Percentiles rank a stretch among this genome's conserved stretches.
These are phyloP conservation scores for Cyberlindnera saturnus DNA, from an alignment of 805 yeast genomes.

Conservation along the genomic window DNA sequence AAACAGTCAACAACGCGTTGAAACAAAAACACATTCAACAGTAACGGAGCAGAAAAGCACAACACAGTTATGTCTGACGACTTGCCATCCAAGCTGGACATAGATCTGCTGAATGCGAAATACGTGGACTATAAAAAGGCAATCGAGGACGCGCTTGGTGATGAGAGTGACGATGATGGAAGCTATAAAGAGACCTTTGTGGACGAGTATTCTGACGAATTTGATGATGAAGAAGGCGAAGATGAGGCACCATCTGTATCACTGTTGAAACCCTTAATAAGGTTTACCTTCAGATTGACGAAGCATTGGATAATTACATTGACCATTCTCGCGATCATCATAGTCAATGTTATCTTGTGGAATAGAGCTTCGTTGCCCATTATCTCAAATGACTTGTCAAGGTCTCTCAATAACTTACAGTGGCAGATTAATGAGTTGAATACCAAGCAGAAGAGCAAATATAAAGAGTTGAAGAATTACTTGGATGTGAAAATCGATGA, in stretches of 20 bases:
- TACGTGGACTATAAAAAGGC: slow-evolving; percentile 5
- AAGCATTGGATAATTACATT: background rate
- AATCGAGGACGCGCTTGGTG: background rate
- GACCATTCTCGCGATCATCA: background rate
- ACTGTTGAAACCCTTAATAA: slow-evolving; percentile 1
- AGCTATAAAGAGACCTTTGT: slow-evolving; percentile 5
- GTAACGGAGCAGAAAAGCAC: background rate
- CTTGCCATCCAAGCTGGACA: slow-evolving; percentile 4
- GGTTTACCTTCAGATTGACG: slow-evolving; percentile 1
- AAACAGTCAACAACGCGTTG: background rate
- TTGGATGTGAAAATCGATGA: slow-evolving; percentile 17
- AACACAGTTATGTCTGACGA: slow-evolving; percentile 1
- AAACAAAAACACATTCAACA: background rate
- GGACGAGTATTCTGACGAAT: background rate
- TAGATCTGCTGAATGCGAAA: slow-evolving; percentile 7
- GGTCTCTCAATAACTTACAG: slow-evolving; percentile 16
- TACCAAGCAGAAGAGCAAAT: slow-evolving; percentile 13
- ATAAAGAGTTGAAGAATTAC: slow-evolving; percentile 16
- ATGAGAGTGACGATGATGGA: slow-evolving; percentile 1
- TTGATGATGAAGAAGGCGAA: slow-evolving; percentile 3
- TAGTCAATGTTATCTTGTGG: background rate
- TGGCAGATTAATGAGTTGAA: slow-evolving; percentile 21
- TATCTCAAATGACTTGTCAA: slow-evolving; percentile 17
- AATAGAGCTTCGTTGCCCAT: slow-evolving; percentile 2
- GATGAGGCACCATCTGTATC: background rate